Percentiles rank a stretch among this genome's conserved stretches.
These are phyloP conservation scores for Leccinum obscurum DNA, from an alignment of 768 basidiomycete species.

Conservation along the genomic window DNA sequence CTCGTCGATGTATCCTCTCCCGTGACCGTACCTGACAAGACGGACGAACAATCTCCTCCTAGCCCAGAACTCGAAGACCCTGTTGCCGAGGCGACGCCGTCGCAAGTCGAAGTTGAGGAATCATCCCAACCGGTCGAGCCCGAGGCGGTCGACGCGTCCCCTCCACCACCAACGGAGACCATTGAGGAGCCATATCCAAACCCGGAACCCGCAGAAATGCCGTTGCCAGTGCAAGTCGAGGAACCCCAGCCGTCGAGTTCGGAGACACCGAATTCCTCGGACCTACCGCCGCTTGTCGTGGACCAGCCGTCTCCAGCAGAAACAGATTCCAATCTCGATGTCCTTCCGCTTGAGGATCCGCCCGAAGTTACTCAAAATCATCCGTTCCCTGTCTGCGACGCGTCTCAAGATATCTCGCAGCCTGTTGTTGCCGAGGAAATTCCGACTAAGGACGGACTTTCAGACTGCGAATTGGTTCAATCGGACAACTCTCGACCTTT, in stretches of 20 bases:
- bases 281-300: background rate
- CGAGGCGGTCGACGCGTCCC: conserved; percentile 4
- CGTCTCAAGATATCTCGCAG: conserved; percentile 7
- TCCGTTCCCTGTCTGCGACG: background rate
- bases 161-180: conserved; percentile 8
- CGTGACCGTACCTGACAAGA: background rate
- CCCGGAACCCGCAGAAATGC: background rate
- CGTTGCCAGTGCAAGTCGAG: conserved; percentile 8
- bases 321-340: background rate
- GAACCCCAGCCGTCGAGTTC: background rate
- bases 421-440: background rate
- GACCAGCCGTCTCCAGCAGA: background rate
- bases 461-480: conserved; percentile 15
- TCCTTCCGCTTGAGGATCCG: conserved; percentile 2
- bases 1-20: conserved; percentile 4
- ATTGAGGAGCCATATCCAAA: background rate
- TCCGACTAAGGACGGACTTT: conserved; percentile 8
- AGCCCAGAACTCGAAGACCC: background rate
- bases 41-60: background rate
- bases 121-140: background rate
- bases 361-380: background rate
- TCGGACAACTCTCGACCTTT: conserved; percentile 12
- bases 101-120: background rate
- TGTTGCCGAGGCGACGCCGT: background rate
- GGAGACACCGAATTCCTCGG: conserved; percentile 6